phyloP scores from a whole-genome alignment of 805 yeast genomes.

The Torulaspora maleeae region DNA sequence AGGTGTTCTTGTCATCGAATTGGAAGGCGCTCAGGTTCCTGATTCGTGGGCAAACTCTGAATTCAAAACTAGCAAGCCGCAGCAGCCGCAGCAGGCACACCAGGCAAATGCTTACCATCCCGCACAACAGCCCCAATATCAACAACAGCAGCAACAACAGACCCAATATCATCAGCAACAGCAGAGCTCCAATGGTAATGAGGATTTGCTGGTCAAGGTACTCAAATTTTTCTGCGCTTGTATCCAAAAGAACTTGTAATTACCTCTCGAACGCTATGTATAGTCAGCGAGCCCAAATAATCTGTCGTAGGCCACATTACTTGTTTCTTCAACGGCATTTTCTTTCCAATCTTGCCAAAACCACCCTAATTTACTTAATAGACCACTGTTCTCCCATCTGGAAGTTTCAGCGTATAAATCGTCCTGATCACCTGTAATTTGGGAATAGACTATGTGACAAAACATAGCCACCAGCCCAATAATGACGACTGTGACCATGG shows the following conservation, averaged over 20 bases:
- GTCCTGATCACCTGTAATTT: not conserved
- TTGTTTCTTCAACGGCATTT: not conserved
- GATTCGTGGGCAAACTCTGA: constrained; percentile 31
- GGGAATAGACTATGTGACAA: not conserved
- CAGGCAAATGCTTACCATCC: constrained; percentile 21
- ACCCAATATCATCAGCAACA: constrained; percentile 28
- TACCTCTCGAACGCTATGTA: not conserved
- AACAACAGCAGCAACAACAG: constrained; percentile 31
- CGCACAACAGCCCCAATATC: constrained; percentile 28
- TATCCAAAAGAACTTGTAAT: constrained; percentile 10
- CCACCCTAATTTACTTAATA: constrained; percentile 23
- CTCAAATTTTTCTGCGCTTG: constrained; percentile 37
- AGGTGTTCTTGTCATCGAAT: constrained; percentile 75
- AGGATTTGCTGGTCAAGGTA: constrained; percentile 23
- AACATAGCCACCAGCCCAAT: not conserved
- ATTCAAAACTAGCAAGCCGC: constrained; percentile 12
- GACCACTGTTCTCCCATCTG: constrained; percentile 27
- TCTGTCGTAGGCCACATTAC: constrained; percentile 20
- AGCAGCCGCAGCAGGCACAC: constrained; percentile 19
- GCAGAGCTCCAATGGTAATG: constrained; percentile 20
- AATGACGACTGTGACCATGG: not conserved
- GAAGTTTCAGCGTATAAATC: constrained; percentile 6
- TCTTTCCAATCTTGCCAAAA: constrained; percentile 18
- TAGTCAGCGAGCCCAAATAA: constrained; percentile 19
- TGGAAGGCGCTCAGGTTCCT: constrained; percentile 47